A percentile compares a stretch with the other conserved stretches of the same genome.
Conservation (phyloP, 2,329 filamentous ascomycete species). For the Colletotrichum orbiculare region DNA sequence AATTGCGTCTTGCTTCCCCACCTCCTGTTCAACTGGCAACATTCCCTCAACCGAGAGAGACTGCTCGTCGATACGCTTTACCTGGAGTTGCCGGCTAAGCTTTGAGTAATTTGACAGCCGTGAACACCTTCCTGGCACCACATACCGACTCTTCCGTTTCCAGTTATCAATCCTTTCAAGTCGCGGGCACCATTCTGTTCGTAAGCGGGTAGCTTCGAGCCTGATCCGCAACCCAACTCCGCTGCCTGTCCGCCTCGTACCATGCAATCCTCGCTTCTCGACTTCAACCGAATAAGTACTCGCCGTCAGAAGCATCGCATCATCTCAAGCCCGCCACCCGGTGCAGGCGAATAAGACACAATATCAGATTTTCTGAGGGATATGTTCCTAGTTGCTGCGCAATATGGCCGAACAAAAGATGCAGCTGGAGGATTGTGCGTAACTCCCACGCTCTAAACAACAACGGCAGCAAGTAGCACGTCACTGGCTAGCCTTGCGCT, state of each 20-base stretch:
- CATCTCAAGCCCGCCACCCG: constrained; percentile 5
- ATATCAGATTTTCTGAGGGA: constrained; percentile 4
- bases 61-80: constrained; percentile 15
- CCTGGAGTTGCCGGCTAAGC: not conserved
- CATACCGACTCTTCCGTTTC: not conserved
- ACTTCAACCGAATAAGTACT: constrained; percentile 26
- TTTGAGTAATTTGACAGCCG: not conserved
- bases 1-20: constrained; percentile 3
- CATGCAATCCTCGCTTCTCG: constrained; percentile 26
- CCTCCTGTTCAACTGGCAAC: not conserved
- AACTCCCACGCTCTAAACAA: constrained; percentile 22
- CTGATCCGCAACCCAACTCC: constrained; percentile 24
- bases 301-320: constrained; percentile 19
- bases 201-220: constrained; percentile 33
- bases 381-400: constrained; percentile 48
- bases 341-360: constrained; percentile 19
- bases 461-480: not conserved
- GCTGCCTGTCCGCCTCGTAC: constrained; percentile 13
- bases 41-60: constrained; percentile 19
- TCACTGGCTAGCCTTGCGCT: constrained; percentile 33
- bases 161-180: constrained; percentile 14
- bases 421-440: constrained; percentile 88
- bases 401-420: constrained; percentile 82
- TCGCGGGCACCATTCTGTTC: constrained; percentile 27
- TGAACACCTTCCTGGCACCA: not conserved